Conservation (phyloP, 1,284 basidiomycete species). For the Pseudozyma thailandica region DNA sequence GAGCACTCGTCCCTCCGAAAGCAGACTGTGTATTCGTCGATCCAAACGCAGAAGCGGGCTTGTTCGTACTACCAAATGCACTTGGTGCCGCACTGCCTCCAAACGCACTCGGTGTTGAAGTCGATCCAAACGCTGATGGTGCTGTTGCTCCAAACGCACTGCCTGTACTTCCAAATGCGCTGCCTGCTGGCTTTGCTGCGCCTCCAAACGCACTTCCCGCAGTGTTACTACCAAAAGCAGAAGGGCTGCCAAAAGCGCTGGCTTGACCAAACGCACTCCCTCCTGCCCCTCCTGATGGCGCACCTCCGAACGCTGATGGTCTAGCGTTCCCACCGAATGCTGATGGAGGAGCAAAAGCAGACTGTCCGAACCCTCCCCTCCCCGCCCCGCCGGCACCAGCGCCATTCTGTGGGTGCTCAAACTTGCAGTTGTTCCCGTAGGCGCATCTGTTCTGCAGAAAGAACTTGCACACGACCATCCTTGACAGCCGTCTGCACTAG, state of each 20-base stretch:
- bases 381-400: conserved; percentile 7
- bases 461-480: conserved; percentile 54
- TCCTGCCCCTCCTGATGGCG: conserved; percentile 10
- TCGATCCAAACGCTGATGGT: conserved; percentile 9
- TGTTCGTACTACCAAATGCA: conserved; percentile 16
- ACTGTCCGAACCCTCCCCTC: conserved; percentile 36
- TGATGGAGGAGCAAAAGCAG: conserved; percentile 37
- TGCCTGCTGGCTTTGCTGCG: conserved; percentile 11
- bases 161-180: conserved; percentile 13
- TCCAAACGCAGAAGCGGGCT: conserved; percentile 14
- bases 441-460: conserved; percentile 51
- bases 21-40: conserved; percentile 9
- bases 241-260: conserved; percentile 36
- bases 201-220: conserved; percentile 30
- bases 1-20: conserved; percentile 9
- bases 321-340: conserved; percentile 27
- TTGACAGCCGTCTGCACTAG: not conserved
- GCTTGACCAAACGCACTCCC: conserved; percentile 32
- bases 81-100: conserved; percentile 12
- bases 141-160: conserved; percentile 21
- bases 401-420: conserved; percentile 46
- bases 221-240: conserved; percentile 29
- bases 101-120: conserved; percentile 20
- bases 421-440: conserved; percentile 56
- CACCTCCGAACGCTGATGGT: conserved; percentile 16